Evolutionary conservation across 2,329 filamentous ascomycete species (phyloP), one percentile per base, ranked within the genome.

Genomic region (Botrytis deweyae): DNA sequence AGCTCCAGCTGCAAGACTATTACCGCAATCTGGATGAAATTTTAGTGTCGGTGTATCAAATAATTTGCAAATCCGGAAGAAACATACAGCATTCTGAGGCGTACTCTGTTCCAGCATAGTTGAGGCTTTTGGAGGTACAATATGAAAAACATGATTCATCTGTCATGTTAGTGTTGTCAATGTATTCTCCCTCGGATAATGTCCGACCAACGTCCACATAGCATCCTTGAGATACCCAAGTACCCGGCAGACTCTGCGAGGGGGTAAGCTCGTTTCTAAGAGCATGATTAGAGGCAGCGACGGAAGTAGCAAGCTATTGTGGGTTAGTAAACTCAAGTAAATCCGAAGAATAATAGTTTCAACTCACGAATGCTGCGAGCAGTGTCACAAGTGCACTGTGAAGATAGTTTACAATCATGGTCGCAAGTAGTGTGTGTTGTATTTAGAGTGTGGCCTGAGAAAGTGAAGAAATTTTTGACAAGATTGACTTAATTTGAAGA

Each of bases 61-160:
- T 79, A 76, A 22, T 38, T 40, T 52, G 55, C 9, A 40, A 58
- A 22, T 38, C 38, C 1, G 4, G n/a, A 42, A 77, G 77, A 73
- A 64, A 33, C 59, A 16, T 77, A 80, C 79, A 81, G 70, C 79
- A 81, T 73, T 80, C 73, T 33, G 52, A 58, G 22, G 75, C 73
- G 36, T 79, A 81, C 74, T 81, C 80, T 5, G 76, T 77, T 25
- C 79, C 80, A 4, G 80, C 79, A 70, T 78, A 80, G 22, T 75
- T 77, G 68, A 76, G 78, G 5, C 75, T 76, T 6, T 70, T 64
- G 8, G 63, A 66, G 25, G 63, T 74, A 71, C 79, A 81, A 67
- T 78, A 80, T 14, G 74, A 68, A 64, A 80, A 77, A 52, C 80
- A 80, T 25, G 75, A 72, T 52, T 78, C 78, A n/a, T 75, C 74